phyloP scores from a whole-genome alignment of 2,329 filamentous ascomycete genomes.

The Purpureocillium lavendulum region DNA sequence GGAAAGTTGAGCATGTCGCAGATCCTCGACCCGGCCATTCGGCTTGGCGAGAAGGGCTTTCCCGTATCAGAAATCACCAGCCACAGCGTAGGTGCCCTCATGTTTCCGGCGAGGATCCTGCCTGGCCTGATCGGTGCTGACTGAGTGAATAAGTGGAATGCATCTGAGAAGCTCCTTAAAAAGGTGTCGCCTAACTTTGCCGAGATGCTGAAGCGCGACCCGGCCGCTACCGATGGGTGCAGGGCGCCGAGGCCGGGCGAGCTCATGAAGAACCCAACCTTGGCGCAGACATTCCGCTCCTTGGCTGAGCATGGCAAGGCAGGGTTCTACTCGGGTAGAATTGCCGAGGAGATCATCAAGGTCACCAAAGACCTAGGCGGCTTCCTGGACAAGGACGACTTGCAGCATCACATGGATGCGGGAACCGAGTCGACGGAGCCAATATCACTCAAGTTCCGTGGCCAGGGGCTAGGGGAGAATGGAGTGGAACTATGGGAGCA shows the following conservation, averaged over 20 bases:
- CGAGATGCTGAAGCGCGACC: conserved; percentile 80
- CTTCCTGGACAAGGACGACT: conserved; percentile 68
- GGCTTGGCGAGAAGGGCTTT: conserved; percentile 80
- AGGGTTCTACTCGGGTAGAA: conserved; percentile 81
- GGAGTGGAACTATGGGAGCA: conserved; percentile 90
- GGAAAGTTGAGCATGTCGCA: conserved; percentile 70
- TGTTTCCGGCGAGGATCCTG: too few species aligned
- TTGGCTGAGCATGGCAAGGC: conserved; percentile 75
- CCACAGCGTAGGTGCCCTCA: too few species aligned
- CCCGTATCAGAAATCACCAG: conserved; percentile 62
- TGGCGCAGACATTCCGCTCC: conserved; percentile 73
- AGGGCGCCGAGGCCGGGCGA: conserved; percentile 74
- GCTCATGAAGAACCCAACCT: conserved; percentile 75
- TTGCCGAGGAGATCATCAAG: conserved; percentile 74
- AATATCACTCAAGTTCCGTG: conserved; percentile 71
- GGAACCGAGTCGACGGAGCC: conserved; percentile 73
- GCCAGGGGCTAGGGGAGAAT: conserved; percentile 42
- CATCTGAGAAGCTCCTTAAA: conserved; percentile 54
- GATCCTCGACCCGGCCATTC: conserved; percentile 74
- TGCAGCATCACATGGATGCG: conserved; percentile 60
- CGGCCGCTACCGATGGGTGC: conserved; percentile 56
- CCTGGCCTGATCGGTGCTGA: too few species aligned
- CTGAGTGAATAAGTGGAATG: too few species aligned
- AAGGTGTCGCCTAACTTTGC: conserved; percentile 74
- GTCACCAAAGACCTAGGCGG: conserved; percentile 71